Conservation (phyloP, 768 basidiomycete genomes). For the Pleurotus salmoneostramineus region DNA sequence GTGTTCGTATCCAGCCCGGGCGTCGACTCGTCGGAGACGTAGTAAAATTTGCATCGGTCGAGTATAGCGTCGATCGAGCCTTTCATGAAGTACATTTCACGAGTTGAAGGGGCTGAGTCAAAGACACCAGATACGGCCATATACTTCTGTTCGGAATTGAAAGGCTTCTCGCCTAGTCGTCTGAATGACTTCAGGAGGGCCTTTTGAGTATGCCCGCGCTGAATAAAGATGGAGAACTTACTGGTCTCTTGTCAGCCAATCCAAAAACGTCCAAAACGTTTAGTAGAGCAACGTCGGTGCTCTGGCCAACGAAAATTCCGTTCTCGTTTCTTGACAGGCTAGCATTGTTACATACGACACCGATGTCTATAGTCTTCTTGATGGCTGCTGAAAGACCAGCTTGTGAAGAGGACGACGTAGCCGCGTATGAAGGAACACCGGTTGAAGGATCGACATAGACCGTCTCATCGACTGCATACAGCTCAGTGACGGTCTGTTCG, state of each 20-base stretch:
- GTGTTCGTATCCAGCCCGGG: slow-evolving; percentile 72
- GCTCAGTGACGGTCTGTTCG: slow-evolving; percentile 90
- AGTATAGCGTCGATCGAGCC: slow-evolving; percentile 89
- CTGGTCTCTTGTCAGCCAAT: slow-evolving; percentile 65
- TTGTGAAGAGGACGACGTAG: background rate
- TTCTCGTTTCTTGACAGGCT: slow-evolving; percentile 59
- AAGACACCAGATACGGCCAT: slow-evolving; percentile 80
- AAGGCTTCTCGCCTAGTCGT: slow-evolving; percentile 76
- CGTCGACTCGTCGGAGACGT: slow-evolving; percentile 86
- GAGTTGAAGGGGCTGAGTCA: slow-evolving; percentile 24
- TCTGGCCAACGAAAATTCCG: slow-evolving; percentile 77
- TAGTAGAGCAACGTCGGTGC: slow-evolving; percentile 89
- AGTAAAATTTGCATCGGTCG: slow-evolving; percentile 84
- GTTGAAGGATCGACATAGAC: slow-evolving; percentile 58
- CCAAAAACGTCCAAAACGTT: slow-evolving; percentile 71
- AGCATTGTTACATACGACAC: slow-evolving; percentile 89
- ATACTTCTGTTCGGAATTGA: slow-evolving; percentile 91
- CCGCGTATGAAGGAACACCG: slow-evolving; percentile 24
- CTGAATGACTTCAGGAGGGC: slow-evolving; percentile 49
- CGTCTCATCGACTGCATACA: slow-evolving; percentile 84
- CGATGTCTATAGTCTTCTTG: slow-evolving; percentile 73
- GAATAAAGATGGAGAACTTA: slow-evolving; percentile 26
- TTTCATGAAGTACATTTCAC: slow-evolving; percentile 88
- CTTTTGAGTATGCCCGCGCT: too few species aligned
- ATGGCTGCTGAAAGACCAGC: slow-evolving; percentile 56